Conservation (phyloP, 2,329 filamentous ascomycete genomes). For the Emmonsiellopsis sp. region DNA sequence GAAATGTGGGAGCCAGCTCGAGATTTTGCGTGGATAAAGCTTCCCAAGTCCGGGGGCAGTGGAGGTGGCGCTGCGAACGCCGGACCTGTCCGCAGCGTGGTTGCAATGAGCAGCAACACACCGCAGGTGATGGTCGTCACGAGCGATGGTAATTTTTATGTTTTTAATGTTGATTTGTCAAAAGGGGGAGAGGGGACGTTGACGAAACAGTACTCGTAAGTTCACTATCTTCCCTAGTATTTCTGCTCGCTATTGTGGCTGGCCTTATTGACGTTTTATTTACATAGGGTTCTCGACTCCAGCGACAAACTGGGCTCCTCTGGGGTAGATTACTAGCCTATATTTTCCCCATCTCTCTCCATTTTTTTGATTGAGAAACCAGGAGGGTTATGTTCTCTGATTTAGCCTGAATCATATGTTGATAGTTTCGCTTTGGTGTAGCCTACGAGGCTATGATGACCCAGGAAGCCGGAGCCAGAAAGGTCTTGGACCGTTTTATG, state of each 20-base stretch:
- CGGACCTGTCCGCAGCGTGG: conserved; percentile 72
- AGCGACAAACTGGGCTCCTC: conserved; percentile 33
- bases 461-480: too few species aligned
- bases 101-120: conserved; percentile 89
- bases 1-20: conserved; percentile 96
- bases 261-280: neutral
- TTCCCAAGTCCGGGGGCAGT: conserved; percentile 53
- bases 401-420: too few species aligned
- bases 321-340: conserved; percentile 25
- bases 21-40: conserved; percentile 94
- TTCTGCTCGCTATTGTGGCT: neutral
- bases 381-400: too few species aligned
- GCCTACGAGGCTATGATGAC: too few species aligned
- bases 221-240: conserved; percentile 15
- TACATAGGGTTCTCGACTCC: conserved; percentile 34
- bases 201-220: conserved; percentile 88
- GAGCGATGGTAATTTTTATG: conserved; percentile 87
- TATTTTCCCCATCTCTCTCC: neutral
- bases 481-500: too few species aligned
- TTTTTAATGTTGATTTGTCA: conserved; percentile 92
- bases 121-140: conserved; percentile 98
- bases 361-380: neutral
- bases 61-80: conserved; percentile 25
- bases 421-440: too few species aligned
- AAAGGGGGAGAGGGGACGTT: conserved; percentile 87